Conservation (phyloP, 2,329 filamentous ascomycete genomes). For the Alternaria conjuncta region DNA sequence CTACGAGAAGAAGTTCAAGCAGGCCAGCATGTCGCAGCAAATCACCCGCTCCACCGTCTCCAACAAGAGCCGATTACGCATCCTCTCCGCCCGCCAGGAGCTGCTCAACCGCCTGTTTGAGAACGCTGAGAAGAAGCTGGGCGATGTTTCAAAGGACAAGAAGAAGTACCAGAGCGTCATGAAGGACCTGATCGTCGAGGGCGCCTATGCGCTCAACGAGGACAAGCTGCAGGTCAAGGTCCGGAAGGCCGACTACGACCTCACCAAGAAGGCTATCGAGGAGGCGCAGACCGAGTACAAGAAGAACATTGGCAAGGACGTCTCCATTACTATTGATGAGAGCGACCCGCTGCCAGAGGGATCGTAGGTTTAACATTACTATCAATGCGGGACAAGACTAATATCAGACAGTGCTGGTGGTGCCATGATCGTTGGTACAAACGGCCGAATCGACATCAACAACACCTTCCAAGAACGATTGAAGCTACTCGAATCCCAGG, state of each 20-base stretch:
- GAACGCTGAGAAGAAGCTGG: slow-evolving; percentile 74
- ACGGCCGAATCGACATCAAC: slow-evolving; percentile 96
- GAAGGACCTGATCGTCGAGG: slow-evolving; percentile 85
- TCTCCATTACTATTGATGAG: slow-evolving; percentile 76
- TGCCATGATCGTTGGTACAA: slow-evolving; percentile 77
- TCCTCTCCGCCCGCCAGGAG: slow-evolving; percentile 86
- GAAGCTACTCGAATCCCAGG: slow-evolving; percentile 80
- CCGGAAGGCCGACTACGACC: slow-evolving; percentile 77
- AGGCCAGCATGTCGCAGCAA: slow-evolving; percentile 97
- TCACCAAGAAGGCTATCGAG: slow-evolving; percentile 78
- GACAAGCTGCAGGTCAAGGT: slow-evolving; percentile 75
- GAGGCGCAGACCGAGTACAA: slow-evolving; percentile 84
- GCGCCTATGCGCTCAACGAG: slow-evolving; percentile 87
- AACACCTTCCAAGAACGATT: slow-evolving; percentile 96
- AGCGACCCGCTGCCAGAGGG: slow-evolving; percentile 78
- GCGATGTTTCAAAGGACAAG: slow-evolving; percentile 70
- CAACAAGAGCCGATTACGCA: slow-evolving; percentile 93
- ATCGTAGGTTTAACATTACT: slow-evolving; percentile 67
- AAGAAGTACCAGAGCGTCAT: slow-evolving; percentile 76
- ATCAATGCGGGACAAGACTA: background rate
- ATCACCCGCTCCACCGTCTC: slow-evolving; percentile 95
- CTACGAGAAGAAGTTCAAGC: slow-evolving; percentile 99
- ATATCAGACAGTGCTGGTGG: slow-evolving; percentile 74
- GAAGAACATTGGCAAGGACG: slow-evolving; percentile 73
- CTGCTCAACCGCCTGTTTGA: slow-evolving; percentile 91